Percentiles rank a stretch among this genome's conserved stretches.
These are phyloP conservation scores for Conticribra weissflogii DNA, from an alignment of 108 stramenopile genomes.

Conservation along the genomic window DNA sequence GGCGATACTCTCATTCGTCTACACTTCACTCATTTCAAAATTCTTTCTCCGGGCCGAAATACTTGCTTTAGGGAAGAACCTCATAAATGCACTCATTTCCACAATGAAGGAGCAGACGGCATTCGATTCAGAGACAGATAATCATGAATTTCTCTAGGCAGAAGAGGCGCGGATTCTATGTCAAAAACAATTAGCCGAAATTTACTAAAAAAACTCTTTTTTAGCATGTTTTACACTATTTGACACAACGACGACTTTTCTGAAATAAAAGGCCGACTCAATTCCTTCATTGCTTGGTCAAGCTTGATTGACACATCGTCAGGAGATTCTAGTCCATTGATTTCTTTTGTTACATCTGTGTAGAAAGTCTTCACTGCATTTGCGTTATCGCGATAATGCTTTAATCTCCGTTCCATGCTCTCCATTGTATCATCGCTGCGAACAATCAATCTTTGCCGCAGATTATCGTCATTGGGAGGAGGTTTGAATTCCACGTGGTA, in stretches of 20 bases:
- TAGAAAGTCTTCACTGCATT: slow-evolving; percentile 69
- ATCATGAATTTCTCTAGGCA: neutral
- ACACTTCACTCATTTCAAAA: slow-evolving; percentile 28
- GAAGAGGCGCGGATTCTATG: no score
- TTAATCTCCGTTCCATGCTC: slow-evolving; percentile 84
- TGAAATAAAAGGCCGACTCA: no score
- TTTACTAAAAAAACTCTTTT: no score
- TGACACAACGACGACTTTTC: no score
- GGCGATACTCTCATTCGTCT: slow-evolving; percentile 23
- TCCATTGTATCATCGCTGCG: slow-evolving; percentile 94
- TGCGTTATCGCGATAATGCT: slow-evolving; percentile 83
- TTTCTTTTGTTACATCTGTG: slow-evolving; percentile 51
- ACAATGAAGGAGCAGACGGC: slow-evolving; percentile 27
- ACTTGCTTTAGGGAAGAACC: slow-evolving; percentile 37
- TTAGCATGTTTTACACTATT: no score
- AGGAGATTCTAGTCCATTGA: slow-evolving; percentile 68
- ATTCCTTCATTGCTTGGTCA: slow-evolving; percentile 42
- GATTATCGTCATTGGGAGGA: slow-evolving; percentile 58
- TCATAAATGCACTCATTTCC: slow-evolving; percentile 30
- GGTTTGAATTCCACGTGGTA: slow-evolving; percentile 92
- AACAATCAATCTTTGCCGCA: slow-evolving; percentile 67
- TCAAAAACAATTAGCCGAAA: no score
- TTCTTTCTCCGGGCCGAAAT: slow-evolving; percentile 9
- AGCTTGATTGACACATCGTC: slow-evolving; percentile 58
- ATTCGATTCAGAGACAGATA: slow-evolving; percentile 3